phyloP scores from a whole-genome alignment of 106 monocot species.

The Phalaenopsis equestris region DNA sequence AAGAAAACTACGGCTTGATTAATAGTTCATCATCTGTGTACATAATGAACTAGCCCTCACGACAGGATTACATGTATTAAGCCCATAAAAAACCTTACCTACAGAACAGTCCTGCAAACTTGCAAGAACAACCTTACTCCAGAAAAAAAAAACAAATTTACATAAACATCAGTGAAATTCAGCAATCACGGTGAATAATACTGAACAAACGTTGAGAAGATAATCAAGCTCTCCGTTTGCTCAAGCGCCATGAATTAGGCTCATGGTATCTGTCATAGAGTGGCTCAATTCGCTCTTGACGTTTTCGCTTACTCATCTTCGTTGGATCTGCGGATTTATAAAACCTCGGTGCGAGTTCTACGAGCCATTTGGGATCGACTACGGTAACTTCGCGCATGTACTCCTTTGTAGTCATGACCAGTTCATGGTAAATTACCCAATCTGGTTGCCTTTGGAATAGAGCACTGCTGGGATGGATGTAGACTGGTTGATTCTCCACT shows the following conservation, averaged over 20 bases:
- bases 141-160: no score
- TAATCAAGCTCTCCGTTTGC: conserved; percentile 77
- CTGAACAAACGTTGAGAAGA: no score
- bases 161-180: no score
- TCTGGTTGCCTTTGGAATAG: conserved; percentile 92
- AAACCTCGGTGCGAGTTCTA: conserved; percentile 87
- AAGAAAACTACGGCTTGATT: no score
- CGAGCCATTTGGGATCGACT: conserved; percentile 89
- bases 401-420: conserved; percentile 96
- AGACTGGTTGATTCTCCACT: conserved; percentile 93
- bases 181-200: no score
- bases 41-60: no score
- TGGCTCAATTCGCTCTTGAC: conserved; percentile 84
- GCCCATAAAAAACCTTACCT: no score
- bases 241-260: conserved; percentile 93
- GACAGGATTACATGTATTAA: no score
- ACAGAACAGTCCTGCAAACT: no score
- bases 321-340: conserved; percentile 80
- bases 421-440: conserved; percentile 91
- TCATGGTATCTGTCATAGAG: conserved; percentile 95
- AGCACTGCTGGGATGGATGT: conserved; percentile 92
- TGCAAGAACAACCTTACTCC: no score
- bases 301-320: conserved; percentile 96
- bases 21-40: no score
- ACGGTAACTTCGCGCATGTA: conserved; percentile 98